phyloP scores from a whole-genome alignment of 164 flowering plant genomes.

The Kalanchoe fedtschenkoi region DNA sequence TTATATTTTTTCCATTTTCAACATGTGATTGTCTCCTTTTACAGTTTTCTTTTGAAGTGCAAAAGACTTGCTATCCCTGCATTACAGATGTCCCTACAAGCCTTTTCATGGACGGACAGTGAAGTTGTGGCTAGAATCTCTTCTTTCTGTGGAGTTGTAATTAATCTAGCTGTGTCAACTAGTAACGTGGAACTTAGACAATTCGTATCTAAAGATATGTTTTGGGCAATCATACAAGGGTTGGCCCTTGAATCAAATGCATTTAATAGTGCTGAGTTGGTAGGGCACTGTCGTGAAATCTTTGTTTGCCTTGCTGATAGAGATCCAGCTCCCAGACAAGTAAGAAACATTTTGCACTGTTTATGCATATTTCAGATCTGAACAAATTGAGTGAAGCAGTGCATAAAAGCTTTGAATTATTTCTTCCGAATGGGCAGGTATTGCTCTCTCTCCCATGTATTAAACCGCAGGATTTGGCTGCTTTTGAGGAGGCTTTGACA shows the following conservation, averaged over 20 bases:
- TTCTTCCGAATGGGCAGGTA: slow-evolving; percentile 33
- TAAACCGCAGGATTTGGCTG: slow-evolving; percentile 46
- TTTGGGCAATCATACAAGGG: slow-evolving; percentile 68
- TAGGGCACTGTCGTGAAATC: slow-evolving; percentile 83
- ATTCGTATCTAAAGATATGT: slow-evolving; percentile 77
- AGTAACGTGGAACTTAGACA: slow-evolving; percentile 54
- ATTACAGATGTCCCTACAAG: slow-evolving; percentile 53
- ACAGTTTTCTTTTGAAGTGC: slow-evolving; percentile 73
- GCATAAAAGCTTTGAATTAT: not conserved
- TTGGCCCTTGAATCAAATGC: slow-evolving; percentile 83
- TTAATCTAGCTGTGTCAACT: slow-evolving; percentile 51
- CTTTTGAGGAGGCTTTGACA: slow-evolving; percentile 79
- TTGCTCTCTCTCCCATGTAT: slow-evolving; percentile 80
- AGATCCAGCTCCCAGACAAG: slow-evolving; percentile 87
- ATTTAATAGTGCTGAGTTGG: slow-evolving; percentile 58
- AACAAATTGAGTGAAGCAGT: not conserved
- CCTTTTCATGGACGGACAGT: slow-evolving; percentile 80
- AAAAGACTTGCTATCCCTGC: slow-evolving; percentile 53
- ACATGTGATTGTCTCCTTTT: slow-evolving; percentile 7
- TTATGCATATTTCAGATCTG: not conserved
- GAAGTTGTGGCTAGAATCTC: slow-evolving; percentile 67
- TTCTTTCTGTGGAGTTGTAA: slow-evolving; percentile 55
- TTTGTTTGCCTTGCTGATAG: slow-evolving; percentile 61
- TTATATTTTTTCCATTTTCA: not conserved
- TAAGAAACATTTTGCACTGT: slow-evolving; percentile 15